phyloP scores from a whole-genome alignment of 192 early-diverging fungal species.

The Entomortierella chlamydospora region DNA sequence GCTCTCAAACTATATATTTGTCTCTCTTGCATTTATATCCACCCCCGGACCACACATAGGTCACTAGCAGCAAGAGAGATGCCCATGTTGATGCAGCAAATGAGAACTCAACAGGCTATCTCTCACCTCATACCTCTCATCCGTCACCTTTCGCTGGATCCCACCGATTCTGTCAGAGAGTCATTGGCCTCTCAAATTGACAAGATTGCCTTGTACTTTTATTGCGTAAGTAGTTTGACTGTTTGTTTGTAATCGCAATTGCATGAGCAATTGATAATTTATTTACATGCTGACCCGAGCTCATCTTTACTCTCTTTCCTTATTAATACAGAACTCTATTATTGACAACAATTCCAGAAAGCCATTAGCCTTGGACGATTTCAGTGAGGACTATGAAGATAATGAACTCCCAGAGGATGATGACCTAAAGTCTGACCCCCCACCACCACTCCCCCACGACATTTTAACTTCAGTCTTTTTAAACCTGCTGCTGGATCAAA shows the following conservation, averaged over 20 bases:
- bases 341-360: conserved; percentile 28
- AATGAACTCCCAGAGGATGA: conserved; percentile 7
- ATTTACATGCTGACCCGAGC: neutral
- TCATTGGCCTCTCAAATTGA: conserved; percentile 40
- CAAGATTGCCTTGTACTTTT: conserved; percentile 46
- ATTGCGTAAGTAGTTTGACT: conserved; percentile 20
- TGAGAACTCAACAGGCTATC: conserved; percentile 31
- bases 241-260: neutral
- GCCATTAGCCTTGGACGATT: conserved; percentile 1
- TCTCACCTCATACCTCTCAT: conserved; percentile 30
- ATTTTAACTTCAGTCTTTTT: conserved; percentile 59
- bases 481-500: conserved; percentile 67
- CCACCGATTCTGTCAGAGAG: conserved; percentile 35
- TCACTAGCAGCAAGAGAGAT: conserved; percentile 40
- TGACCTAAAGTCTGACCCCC: neutral
- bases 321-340: conserved; percentile 15
- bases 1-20: conserved; percentile 31
- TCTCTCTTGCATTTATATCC: neutral
- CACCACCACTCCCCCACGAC: conserved; percentile 49
- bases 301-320: neutral
- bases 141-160: conserved; percentile 34
- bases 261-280: neutral
- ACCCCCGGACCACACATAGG: neutral
- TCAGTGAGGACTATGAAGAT: conserved; percentile 1
- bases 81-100: conserved; percentile 18